These are phyloP conservation scores for Kodamaea suecica DNA, from an alignment of 1,139 yeast genomes.

Conservation along the genomic window DNA sequence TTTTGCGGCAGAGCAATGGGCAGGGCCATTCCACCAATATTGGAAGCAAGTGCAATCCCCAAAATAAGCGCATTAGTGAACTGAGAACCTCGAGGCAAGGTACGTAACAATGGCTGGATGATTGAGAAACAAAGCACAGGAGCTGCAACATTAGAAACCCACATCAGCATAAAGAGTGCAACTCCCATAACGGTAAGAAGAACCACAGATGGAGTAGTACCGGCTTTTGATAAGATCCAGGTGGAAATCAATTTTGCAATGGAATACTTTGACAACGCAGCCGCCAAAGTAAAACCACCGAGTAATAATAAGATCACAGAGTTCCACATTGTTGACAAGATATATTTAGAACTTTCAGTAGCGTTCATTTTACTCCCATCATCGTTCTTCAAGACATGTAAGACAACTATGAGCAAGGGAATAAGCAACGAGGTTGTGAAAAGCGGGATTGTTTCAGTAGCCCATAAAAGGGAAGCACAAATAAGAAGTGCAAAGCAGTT, in stretches of 20 bases:
- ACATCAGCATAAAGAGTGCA: constrained; percentile 68
- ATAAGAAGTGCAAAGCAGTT: constrained; percentile 67
- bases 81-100: constrained; percentile 58
- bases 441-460: constrained; percentile 68
- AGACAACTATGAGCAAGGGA: constrained; percentile 56
- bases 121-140: constrained; percentile 72
- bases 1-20: constrained; percentile 80
- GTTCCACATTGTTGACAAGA: constrained; percentile 67
- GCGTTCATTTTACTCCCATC: constrained; percentile 55
- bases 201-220: constrained; percentile 63
- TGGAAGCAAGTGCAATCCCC: constrained; percentile 71
- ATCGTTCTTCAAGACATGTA: constrained; percentile 52
- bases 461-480: constrained; percentile 72
- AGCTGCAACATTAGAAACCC: constrained; percentile 79
- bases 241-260: constrained; percentile 68
- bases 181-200: constrained; percentile 64
- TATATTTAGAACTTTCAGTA: constrained; percentile 50
- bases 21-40: constrained; percentile 77
- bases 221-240: constrained; percentile 61
- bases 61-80: constrained; percentile 63
- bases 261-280: constrained; percentile 67
- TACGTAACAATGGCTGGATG: constrained; percentile 60
- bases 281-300: constrained; percentile 75
- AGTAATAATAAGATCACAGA: constrained; percentile 66
- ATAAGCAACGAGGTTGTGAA: constrained; percentile 64